Conservation (phyloP, 2,329 filamentous ascomycete species). For the Berkeleyomyces rouxiae region DNA sequence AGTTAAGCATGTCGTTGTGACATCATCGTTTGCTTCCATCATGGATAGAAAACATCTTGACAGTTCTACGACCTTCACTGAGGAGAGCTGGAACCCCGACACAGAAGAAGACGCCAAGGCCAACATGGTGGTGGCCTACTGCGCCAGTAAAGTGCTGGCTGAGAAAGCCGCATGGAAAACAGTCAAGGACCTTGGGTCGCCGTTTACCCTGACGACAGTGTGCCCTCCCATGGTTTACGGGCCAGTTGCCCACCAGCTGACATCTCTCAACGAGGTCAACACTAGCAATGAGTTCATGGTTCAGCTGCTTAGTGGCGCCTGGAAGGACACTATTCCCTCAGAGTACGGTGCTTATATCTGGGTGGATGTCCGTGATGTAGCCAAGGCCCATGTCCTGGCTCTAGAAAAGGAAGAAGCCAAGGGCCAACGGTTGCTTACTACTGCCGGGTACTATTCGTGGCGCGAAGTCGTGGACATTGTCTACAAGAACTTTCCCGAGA, state of each 20-base stretch:
- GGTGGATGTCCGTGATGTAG: conserved; percentile 41
- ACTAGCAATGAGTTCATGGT: conserved; percentile 37
- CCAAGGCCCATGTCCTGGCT: conserved; percentile 34
- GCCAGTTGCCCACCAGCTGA: conserved; percentile 32
- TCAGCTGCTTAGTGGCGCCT: conserved; percentile 32
- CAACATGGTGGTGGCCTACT: conserved; percentile 30
- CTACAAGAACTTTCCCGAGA: conserved; percentile 32
- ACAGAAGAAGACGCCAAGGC: conserved; percentile 28
- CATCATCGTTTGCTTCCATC: conserved; percentile 39
- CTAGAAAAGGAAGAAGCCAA: conserved; percentile 31
- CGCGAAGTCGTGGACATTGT: conserved; percentile 28
- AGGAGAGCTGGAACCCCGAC: conserved; percentile 37
- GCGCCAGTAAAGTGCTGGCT: conserved; percentile 37
- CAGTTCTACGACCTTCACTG: conserved; percentile 25
- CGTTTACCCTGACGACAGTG: conserved; percentile 36
- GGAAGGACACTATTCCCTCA: conserved; percentile 28
- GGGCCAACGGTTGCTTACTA: conserved; percentile 35
- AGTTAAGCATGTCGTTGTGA: conserved; percentile 56
- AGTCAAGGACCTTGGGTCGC: conserved; percentile 25
- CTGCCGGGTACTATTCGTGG: conserved; percentile 31
- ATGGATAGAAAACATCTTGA: conserved; percentile 24
- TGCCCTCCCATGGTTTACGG: conserved; percentile 40
- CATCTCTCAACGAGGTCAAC: conserved; percentile 31
- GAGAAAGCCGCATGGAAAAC: conserved; percentile 39
- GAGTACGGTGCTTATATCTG: conserved; percentile 28